Percentiles rank a stretch among this genome's conserved stretches.
phyloP scores from a whole-genome alignment of 495 filamentous ascomycete genomes.

The Glonium stellatum region DNA sequence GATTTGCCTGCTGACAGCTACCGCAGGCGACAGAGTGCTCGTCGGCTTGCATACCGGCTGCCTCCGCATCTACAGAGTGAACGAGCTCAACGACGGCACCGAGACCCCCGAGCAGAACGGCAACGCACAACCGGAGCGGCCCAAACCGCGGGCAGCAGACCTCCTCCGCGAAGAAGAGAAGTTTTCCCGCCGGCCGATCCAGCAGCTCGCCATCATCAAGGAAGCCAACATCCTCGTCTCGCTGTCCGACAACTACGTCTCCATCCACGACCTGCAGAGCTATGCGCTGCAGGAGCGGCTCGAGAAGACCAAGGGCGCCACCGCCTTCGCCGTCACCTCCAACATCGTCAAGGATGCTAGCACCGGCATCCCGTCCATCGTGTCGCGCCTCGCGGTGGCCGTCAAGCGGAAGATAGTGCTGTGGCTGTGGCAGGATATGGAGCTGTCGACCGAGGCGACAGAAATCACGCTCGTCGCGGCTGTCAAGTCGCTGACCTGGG shows the following conservation, averaged over 20 bases:
- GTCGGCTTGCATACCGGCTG: slow-evolving; percentile 85
- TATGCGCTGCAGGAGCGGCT: slow-evolving; percentile 75
- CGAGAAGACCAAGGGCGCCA: slow-evolving; percentile 78
- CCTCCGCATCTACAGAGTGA: slow-evolving; percentile 85
- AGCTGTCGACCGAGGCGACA: slow-evolving; percentile 61
- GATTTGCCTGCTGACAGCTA: slow-evolving; percentile 13
- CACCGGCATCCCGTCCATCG: slow-evolving; percentile 82
- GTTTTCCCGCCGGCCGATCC: slow-evolving; percentile 81
- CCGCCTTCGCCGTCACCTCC: slow-evolving; percentile 83
- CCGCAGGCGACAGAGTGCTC: slow-evolving; percentile 72
- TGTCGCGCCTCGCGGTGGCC: slow-evolving; percentile 81
- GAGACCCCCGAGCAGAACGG: slow-evolving; percentile 21
- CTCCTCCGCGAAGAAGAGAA: slow-evolving; percentile 84
- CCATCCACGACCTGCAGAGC: slow-evolving; percentile 77
- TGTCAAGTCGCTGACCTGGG: slow-evolving; percentile 83
- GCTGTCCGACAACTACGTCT: slow-evolving; percentile 78
- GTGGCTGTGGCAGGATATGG: slow-evolving; percentile 95
- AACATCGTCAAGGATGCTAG: slow-evolving; percentile 85
- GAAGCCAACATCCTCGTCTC: slow-evolving; percentile 87
- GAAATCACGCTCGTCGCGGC: slow-evolving; percentile 75
- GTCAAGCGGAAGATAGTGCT: slow-evolving; percentile 83
- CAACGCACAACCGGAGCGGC: slow-evolving; percentile 35
- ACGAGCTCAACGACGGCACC: slow-evolving; percentile 47
- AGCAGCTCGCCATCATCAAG: slow-evolving; percentile 91
- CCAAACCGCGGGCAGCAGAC: slow-evolving; percentile 59